Percentiles rank a stretch among this genome's conserved stretches.
Conservation (phyloP, 768 basidiomycete genomes). For the Leccinum ochraceum region DNA sequence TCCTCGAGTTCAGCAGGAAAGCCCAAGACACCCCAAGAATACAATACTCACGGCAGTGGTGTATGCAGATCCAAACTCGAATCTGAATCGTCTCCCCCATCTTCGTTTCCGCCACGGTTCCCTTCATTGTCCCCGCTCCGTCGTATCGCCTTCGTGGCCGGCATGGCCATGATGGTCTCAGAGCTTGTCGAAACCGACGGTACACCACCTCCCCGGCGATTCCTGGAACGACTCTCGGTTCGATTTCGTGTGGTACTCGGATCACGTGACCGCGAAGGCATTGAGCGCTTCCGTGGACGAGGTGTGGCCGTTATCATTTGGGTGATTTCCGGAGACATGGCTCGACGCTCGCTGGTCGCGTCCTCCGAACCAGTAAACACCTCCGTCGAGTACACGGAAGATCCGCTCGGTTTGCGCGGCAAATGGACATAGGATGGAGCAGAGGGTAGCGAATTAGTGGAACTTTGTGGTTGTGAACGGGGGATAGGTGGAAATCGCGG, state of each 20-base stretch:
- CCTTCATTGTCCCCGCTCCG: constrained; percentile 4
- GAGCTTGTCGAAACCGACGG: constrained; percentile 15
- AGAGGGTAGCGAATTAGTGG: constrained; percentile 1
- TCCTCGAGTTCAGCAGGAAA: background rate
- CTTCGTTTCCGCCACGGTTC: constrained; percentile 15
- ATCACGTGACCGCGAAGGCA: constrained; percentile 25
- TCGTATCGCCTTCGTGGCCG: background rate
- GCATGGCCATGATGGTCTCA: background rate
- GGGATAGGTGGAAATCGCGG: constrained; percentile 28
- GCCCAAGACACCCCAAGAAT: constrained; percentile 6
- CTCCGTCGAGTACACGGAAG: constrained; percentile 15
- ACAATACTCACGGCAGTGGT: constrained; percentile 58
- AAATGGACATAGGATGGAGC: constrained; percentile 23
- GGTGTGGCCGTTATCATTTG: constrained; percentile 42
- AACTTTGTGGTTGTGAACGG: constrained; percentile 17
- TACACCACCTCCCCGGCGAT: constrained; percentile 10
- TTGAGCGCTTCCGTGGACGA: constrained; percentile 33
- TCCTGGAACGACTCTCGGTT: constrained; percentile 13
- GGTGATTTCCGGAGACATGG: constrained; percentile 40
- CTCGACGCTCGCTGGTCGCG: constrained; percentile 12
- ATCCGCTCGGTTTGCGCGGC: constrained; percentile 25
- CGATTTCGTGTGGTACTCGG: constrained; percentile 19
- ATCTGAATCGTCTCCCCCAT: constrained; percentile 49
- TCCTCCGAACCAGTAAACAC: constrained; percentile 15
- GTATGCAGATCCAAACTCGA: constrained; percentile 71